These are phyloP conservation scores for Fusarium sp. DNA, from an alignment of 2,329 filamentous ascomycete genomes.

Conservation along the genomic window DNA sequence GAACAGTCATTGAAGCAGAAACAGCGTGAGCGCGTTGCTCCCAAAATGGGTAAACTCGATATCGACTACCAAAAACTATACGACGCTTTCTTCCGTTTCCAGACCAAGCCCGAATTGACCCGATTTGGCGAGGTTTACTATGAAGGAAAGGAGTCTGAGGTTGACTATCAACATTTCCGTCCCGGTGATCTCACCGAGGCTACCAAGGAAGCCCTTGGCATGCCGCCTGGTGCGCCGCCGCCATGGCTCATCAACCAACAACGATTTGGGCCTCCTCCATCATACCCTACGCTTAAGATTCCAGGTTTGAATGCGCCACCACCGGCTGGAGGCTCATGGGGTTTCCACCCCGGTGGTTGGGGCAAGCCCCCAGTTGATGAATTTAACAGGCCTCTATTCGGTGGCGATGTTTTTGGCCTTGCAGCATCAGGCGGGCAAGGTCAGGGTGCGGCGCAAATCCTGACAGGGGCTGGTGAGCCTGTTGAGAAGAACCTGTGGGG, in stretches of 20 bases:
- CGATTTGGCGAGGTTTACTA: conserved; percentile 99
- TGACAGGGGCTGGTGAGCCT: conserved; percentile 72
- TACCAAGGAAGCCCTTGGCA: conserved; percentile 91
- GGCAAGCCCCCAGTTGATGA: conserved; percentile 97
- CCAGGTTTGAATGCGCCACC: conserved; percentile 94
- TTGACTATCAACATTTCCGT: conserved; percentile 88
- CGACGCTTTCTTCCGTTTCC: conserved; percentile 97
- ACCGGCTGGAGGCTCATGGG: conserved; percentile 90
- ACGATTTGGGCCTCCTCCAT: conserved; percentile 90
- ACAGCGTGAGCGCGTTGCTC: conserved; percentile 91
- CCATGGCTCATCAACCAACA: conserved; percentile 99
- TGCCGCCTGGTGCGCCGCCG: conserved; percentile 90
- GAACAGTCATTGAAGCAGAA: conserved; percentile 94
- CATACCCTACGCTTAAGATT: conserved; percentile 95
- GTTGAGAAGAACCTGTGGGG: conserved; percentile 93
- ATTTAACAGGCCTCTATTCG: conserved; percentile 89
- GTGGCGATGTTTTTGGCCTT: conserved; percentile 93
- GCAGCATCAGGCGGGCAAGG: conserved; percentile 56
- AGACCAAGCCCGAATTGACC: conserved; percentile 94
- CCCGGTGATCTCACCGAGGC: conserved; percentile 91
- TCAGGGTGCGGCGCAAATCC: conserved; percentile 53
- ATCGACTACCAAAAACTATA: conserved; percentile 99
- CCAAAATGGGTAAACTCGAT: conserved; percentile 96
- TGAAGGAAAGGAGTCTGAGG: conserved; percentile 98
- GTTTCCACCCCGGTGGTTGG: conserved; percentile 94